These are phyloP conservation scores for Filobasidium floriforme DNA, from an alignment of 768 basidiomycete species.

Conservation along the genomic window DNA sequence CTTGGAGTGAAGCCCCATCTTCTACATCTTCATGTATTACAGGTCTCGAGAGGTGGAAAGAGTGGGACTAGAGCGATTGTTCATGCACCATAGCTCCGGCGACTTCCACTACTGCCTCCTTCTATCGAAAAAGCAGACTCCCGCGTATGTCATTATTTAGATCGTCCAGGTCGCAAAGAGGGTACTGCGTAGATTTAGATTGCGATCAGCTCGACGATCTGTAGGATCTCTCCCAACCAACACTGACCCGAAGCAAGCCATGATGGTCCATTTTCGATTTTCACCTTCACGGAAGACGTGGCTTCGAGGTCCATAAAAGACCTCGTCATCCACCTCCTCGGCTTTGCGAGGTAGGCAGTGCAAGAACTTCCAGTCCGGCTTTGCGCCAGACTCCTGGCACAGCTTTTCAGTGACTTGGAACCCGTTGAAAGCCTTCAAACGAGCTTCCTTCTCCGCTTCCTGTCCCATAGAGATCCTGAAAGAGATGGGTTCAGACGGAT, in stretches of 20 bases:
- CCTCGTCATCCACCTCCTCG: conserved; percentile 93
- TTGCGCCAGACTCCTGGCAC: conserved; percentile 71
- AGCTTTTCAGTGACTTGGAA: conserved; percentile 90
- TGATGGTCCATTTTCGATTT: conserved; percentile 95
- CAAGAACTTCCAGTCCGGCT: conserved; percentile 84
- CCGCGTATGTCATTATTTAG: neutral
- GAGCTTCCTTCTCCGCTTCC: conserved; percentile 82
- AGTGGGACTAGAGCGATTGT: conserved; percentile 14
- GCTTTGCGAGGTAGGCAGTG: conserved; percentile 90
- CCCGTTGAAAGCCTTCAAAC: conserved; percentile 76
- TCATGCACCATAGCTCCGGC: neutral
- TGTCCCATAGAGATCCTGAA: conserved; percentile 97
- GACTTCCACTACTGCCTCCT: too few species aligned
- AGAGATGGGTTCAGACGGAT: neutral
- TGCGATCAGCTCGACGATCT: neutral
- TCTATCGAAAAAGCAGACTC: neutral
- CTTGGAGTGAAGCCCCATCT: conserved; percentile 1
- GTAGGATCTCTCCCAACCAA: neutral
- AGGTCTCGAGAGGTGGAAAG: conserved; percentile 37
- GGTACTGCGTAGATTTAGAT: neutral
- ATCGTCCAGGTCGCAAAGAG: neutral
- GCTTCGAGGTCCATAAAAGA: conserved; percentile 87
- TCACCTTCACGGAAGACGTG: conserved; percentile 90
- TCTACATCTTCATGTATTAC: conserved; percentile 20
- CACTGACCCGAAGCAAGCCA: conserved; percentile 51